phyloP scores from a whole-genome alignment of 2,329 filamentous ascomycete species.

The Fusarium brachygibbosum region DNA sequence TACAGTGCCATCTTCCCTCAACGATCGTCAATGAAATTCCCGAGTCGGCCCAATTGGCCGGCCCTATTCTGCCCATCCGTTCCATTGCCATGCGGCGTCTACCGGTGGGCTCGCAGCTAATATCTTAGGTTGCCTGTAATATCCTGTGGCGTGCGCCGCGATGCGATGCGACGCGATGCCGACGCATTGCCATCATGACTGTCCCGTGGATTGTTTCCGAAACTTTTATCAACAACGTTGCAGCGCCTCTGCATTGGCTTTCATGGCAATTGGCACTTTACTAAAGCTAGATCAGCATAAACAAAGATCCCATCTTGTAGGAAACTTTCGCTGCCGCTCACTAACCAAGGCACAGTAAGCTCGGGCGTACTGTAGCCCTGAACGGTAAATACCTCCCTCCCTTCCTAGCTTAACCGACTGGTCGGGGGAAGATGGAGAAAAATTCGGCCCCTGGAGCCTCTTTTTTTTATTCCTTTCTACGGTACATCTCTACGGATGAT shows the following conservation, averaged over 20 bases:
- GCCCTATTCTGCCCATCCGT: constrained; percentile 41
- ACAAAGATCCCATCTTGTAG: no score
- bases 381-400: constrained; percentile 28
- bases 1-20: constrained; percentile 42
- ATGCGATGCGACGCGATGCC: no score
- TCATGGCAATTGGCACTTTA: background rate
- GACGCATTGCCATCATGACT: constrained; percentile 9
- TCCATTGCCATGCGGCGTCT: constrained; percentile 28
- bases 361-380: constrained; percentile 13
- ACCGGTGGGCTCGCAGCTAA: constrained; percentile 31
- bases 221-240: constrained; percentile 32
- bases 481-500: background rate
- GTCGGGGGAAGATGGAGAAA: background rate
- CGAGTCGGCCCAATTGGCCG: constrained; percentile 49
- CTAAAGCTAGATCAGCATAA: background rate
- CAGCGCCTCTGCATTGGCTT: constrained; percentile 16
- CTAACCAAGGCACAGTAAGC: constrained; percentile 33
- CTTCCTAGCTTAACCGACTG: background rate
- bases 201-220: constrained; percentile 22
- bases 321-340: constrained; percentile 15
- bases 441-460: constrained; percentile 21
- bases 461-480: background rate
- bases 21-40: constrained; percentile 26
- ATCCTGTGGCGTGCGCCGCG: constrained; percentile 4
- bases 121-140: background rate